A percentile compares a stretch with the other conserved stretches of the same genome.
Conservation (phyloP, 139 green algal genomes). For the Chlamydomonas schloesseri region DNA sequence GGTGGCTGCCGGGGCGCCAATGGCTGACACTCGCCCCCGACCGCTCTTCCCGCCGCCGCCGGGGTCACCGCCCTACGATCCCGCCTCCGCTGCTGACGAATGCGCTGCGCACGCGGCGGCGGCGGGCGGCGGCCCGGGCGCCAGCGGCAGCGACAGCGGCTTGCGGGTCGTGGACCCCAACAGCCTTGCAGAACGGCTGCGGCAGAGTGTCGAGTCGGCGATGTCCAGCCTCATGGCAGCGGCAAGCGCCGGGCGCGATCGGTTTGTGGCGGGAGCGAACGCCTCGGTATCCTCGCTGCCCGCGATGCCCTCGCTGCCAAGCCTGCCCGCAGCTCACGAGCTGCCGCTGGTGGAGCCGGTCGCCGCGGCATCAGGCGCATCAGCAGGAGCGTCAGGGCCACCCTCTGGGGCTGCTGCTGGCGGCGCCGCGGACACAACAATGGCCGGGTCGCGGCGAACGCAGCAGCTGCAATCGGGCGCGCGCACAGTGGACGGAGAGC, state of each 20-base stretch:
- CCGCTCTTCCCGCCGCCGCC: not conserved
- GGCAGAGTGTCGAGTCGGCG: not conserved
- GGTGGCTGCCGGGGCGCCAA: not conserved
- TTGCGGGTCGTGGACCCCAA: too few species aligned
- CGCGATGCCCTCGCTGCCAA: not conserved
- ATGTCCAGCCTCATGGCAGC: not conserved
- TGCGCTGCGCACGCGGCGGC: too few species aligned
- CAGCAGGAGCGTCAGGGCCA: too few species aligned
- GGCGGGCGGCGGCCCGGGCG: too few species aligned
- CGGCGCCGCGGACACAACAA: not conserved
- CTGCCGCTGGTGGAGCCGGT: not conserved
- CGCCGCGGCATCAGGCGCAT: not conserved
- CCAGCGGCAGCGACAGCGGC: conserved; percentile 10
- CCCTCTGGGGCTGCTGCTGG: too few species aligned
- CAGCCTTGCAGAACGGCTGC: not conserved
- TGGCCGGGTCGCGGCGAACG: too few species aligned
- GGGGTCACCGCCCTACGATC: too few species aligned
- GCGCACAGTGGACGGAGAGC: too few species aligned
- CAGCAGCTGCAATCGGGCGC: too few species aligned
- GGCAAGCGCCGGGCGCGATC: not conserved
- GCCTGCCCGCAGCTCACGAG: not conserved
- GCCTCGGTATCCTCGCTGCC: not conserved
- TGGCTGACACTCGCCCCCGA: not conserved
- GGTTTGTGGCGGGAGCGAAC: not conserved
- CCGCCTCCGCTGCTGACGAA: too few species aligned